Conservation (phyloP, 495 filamentous ascomycete species). For the Tetracladium marchalianum region DNA sequence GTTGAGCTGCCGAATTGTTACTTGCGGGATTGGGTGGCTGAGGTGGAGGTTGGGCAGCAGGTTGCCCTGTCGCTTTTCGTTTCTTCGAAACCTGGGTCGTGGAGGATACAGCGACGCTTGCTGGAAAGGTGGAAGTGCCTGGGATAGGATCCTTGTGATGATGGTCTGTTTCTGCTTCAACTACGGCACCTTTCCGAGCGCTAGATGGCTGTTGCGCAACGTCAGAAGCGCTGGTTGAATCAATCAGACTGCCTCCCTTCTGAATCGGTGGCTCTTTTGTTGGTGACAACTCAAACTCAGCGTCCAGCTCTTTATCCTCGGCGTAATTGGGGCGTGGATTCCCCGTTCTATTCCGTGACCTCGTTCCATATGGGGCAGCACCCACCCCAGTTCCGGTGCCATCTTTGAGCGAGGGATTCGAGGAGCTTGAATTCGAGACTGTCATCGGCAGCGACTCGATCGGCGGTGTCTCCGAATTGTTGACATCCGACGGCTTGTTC, state of each 20-base stretch:
- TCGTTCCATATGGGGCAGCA: slow-evolving; percentile 79
- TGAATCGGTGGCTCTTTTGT: slow-evolving; percentile 8
- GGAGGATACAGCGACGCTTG: slow-evolving; percentile 12
- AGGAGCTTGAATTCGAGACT: slow-evolving; percentile 30
- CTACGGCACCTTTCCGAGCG: slow-evolving; percentile 22
- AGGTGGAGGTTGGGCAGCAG: slow-evolving; percentile 25
- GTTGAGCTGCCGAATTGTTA: slow-evolving; percentile 34
- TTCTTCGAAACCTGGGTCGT: slow-evolving; percentile 48
- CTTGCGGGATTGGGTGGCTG: slow-evolving; percentile 16
- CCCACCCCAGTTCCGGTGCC: slow-evolving; percentile 21
- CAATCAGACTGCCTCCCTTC: not conserved
- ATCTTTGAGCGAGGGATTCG: slow-evolving; percentile 22
- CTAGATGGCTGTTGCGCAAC: slow-evolving; percentile 4
- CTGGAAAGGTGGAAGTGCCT: slow-evolving; percentile 51
- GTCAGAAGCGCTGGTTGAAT: slow-evolving; percentile 3
- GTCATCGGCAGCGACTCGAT: slow-evolving; percentile 31
- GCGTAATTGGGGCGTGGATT: slow-evolving; percentile 85
- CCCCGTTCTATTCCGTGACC: slow-evolving; percentile 82
- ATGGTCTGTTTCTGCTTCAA: slow-evolving; percentile 32
- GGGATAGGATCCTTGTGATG: slow-evolving; percentile 45
- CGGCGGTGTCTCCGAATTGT: slow-evolving; percentile 19
- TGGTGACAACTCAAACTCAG: slow-evolving; percentile 46
- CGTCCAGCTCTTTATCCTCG: slow-evolving; percentile 87
- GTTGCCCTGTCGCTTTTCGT: slow-evolving; percentile 53
- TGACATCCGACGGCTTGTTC: slow-evolving; percentile 17